Evolutionary conservation across 1,284 basidiomycete species (phyloP).

Genomic region (Ganoderma resinaceum): DNA sequence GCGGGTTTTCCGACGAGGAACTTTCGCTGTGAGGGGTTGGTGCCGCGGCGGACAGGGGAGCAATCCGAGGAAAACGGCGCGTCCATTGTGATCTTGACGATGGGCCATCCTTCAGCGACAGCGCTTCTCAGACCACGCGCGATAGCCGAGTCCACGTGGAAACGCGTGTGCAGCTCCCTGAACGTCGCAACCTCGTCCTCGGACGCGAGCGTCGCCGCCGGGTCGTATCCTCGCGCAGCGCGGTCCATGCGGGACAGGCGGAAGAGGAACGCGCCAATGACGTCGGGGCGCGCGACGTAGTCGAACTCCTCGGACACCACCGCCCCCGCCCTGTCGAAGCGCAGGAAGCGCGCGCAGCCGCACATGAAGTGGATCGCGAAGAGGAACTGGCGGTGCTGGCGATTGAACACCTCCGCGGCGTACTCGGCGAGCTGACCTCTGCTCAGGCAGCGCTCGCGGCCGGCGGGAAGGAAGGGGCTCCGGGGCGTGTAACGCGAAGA

Average conservation of each 20-base stretch:
- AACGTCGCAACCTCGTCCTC: not conserved
- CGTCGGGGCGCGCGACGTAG: not conserved
- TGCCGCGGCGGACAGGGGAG: not conserved
- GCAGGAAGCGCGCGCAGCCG: not conserved
- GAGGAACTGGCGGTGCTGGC: constrained; percentile 11
- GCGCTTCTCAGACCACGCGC: not conserved
- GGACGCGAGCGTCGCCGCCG: not conserved
- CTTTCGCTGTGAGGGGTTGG: not conserved
- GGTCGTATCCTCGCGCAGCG: constrained; percentile 4
- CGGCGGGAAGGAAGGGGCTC: not conserved
- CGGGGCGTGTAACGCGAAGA: not conserved
- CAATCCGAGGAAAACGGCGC: constrained; percentile 1
- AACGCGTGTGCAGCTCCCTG: not conserved
- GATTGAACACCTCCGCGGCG: not conserved
- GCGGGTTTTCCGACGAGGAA: constrained; percentile 9
- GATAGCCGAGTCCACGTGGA: not conserved
- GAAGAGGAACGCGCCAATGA: not conserved
- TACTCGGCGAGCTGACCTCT: constrained; percentile 6
- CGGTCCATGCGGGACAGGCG: not conserved
- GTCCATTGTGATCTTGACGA: constrained; percentile 1
- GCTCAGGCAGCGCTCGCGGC: not conserved
- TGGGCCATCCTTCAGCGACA: not conserved
- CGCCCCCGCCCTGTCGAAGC: constrained; percentile 6
- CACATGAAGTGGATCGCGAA: constrained; percentile 3
- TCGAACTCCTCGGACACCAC: constrained; percentile 12